A percentile compares a stretch with the other conserved stretches of the same genome.
phyloP scores from a whole-genome alignment of 768 basidiomycete genomes.

The Hygrophorus pudorinus region DNA sequence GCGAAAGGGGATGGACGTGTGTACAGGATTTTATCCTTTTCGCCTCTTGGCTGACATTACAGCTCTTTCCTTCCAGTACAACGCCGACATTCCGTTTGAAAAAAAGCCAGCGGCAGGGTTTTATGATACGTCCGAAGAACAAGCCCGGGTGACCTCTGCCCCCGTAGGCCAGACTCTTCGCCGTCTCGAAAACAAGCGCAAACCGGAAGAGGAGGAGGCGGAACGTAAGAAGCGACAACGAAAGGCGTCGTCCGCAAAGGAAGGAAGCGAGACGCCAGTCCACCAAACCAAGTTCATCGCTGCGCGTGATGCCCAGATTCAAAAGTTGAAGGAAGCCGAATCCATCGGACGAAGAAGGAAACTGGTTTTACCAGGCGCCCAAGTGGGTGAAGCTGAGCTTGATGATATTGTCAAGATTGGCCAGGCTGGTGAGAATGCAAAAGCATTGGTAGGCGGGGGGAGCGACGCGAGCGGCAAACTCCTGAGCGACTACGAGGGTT shows the following conservation, averaged over 20 bases:
- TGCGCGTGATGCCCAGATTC: constrained; percentile 96
- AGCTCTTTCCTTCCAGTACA: constrained; percentile 53
- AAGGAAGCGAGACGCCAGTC: constrained; percentile 42
- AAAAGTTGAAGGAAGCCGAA: constrained; percentile 95
- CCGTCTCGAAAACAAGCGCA: constrained; percentile 92
- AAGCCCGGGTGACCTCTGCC: constrained; percentile 75
- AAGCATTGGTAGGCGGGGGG: constrained; percentile 73
- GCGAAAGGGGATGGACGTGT: constrained; percentile 96
- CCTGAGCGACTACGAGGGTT: constrained; percentile 84
- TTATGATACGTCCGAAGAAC: constrained; percentile 93
- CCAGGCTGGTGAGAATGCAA: constrained; percentile 80
- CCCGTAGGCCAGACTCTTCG: constrained; percentile 88
- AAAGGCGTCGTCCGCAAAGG: constrained; percentile 51
- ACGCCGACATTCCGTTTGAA: constrained; percentile 97
- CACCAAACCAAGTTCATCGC: constrained; percentile 92
- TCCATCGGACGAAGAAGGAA: constrained; percentile 84
- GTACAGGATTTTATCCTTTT: constrained; percentile 19
- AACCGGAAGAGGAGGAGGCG: constrained; percentile 87
- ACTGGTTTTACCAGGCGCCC: constrained; percentile 76
- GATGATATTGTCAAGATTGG: constrained; percentile 99
- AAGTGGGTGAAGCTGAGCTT: constrained; percentile 89
- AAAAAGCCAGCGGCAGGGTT: constrained; percentile 94
- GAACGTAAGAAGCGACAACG: constrained; percentile 87
- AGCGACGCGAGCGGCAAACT: constrained; percentile 79
- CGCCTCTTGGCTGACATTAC: neutral